phyloP scores from a whole-genome alignment of 108 stramenopile genomes.

The Cyclotella cryptica region DNA sequence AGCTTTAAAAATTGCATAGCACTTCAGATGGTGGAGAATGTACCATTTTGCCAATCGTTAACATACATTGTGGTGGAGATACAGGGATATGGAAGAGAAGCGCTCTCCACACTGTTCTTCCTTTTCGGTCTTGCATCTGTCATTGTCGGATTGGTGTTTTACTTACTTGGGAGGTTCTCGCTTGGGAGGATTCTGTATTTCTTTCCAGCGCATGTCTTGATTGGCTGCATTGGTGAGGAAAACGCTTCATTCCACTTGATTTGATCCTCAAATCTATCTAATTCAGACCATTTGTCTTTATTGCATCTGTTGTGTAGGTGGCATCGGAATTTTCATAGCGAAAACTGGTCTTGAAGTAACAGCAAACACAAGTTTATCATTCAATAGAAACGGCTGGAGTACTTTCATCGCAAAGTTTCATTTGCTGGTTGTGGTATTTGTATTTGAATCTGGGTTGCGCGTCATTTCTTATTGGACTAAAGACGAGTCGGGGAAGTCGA shows the following conservation, averaged over 20 bases:
- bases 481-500: conserved; percentile 55
- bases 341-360: conserved; percentile 83
- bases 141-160: conserved; percentile 77
- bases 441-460: conserved; percentile 71
- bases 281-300: not conserved
- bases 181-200: conserved; percentile 79
- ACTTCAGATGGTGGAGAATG: conserved; percentile 89
- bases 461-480: conserved; percentile 47
- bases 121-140: conserved; percentile 75
- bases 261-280: not conserved
- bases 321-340: conserved; percentile 80
- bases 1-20: conserved; percentile 74
- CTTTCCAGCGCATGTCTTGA: conserved; percentile 84
- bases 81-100: conserved; percentile 73
- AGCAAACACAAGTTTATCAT: conserved; percentile 54
- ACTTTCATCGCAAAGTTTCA: conserved; percentile 42
- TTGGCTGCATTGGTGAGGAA: conserved; percentile 70
- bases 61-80: conserved; percentile 61
- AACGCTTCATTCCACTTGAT: not conserved
- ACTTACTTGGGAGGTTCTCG: conserved; percentile 66
- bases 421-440: conserved; percentile 59
- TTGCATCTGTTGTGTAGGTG: conserved; percentile 33
- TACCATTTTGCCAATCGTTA: conserved; percentile 78
- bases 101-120: conserved; percentile 80
- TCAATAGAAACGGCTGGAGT: conserved; percentile 30